Percentiles rank a stretch among this genome's conserved stretches.
Evolutionary conservation across 2,329 filamentous ascomycete genomes (phyloP).

Genomic region (Trichophyton simii): DNA sequence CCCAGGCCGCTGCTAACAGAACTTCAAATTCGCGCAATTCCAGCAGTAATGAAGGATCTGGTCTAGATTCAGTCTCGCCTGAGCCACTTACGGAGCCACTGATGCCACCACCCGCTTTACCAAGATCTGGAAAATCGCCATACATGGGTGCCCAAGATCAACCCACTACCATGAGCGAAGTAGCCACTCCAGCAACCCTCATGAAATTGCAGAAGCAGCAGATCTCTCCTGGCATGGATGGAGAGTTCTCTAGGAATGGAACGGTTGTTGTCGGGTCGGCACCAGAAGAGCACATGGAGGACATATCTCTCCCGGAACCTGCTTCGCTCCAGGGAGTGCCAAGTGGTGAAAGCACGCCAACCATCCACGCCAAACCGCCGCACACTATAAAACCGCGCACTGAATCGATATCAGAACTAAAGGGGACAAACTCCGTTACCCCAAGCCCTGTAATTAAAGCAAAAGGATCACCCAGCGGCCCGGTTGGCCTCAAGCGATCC

Average conservation of each 20-base stretch:
- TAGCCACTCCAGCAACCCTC: constrained; percentile 75
- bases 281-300: constrained; percentile 48
- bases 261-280: constrained; percentile 30
- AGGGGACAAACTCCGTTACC: constrained; percentile 26
- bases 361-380: constrained; percentile 53
- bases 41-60: constrained; percentile 31
- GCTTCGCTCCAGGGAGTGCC: constrained; percentile 41
- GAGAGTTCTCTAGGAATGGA: constrained; percentile 24
- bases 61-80: constrained; percentile 38
- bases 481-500: constrained; percentile 29
- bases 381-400: constrained; percentile 26
- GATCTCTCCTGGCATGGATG: constrained; percentile 27
- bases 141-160: constrained; percentile 24
- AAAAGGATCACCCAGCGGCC: constrained; percentile 40
- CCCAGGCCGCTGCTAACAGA: constrained; percentile 8
- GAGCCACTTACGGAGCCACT: constrained; percentile 38
- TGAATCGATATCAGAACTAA: constrained; percentile 19
- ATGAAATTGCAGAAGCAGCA: constrained; percentile 57
- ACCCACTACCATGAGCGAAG: constrained; percentile 35
- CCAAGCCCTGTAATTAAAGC: constrained; percentile 44
- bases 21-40: constrained; percentile 18
- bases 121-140: constrained; percentile 31
- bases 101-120: constrained; percentile 39
- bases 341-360: constrained; percentile 38
- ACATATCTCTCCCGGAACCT: constrained; percentile 63